Evolutionary conservation across 2,329 filamentous ascomycete species (phyloP).

Genomic region (Penicillium freii): DNA sequence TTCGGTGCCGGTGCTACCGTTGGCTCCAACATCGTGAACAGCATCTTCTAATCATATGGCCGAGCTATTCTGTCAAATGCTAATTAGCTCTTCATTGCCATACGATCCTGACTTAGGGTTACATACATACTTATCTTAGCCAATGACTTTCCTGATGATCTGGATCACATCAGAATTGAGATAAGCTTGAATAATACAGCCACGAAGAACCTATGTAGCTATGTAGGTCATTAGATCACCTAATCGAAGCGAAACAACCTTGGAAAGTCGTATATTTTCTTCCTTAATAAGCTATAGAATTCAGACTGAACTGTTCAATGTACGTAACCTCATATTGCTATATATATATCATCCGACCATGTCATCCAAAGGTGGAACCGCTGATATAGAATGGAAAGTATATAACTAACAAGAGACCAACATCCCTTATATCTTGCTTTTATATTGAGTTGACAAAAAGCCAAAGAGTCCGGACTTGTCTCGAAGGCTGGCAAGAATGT

Average conservation of each 20-base stretch:
- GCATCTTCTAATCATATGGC: constrained; percentile 79
- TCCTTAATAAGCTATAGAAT: background rate
- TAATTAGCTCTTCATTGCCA: background rate
- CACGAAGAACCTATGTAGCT: too few relatives aligned
- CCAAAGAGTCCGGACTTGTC: too few relatives aligned
- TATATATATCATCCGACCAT: background rate
- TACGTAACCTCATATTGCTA: background rate
- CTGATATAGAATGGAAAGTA: background rate
- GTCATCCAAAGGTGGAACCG: background rate
- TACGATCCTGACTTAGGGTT: background rate
- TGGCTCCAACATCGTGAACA: constrained; percentile 84
- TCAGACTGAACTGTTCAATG: background rate
- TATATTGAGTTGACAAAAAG: background rate
- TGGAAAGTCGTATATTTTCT: background rate
- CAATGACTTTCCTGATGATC: too few relatives aligned
- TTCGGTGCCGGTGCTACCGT: constrained; percentile 92
- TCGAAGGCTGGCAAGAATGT: too few relatives aligned
- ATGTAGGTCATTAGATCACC: too few relatives aligned
- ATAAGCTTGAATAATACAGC: too few relatives aligned
- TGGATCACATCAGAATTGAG: too few relatives aligned
- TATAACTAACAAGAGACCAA: background rate
- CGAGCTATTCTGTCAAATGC: too few relatives aligned
- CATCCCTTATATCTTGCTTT: background rate
- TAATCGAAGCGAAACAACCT: too few relatives aligned
- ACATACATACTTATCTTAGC: background rate